phyloP scores from a whole-genome alignment of 192 early-diverging fungal species.

The Rhizophagus prolifer region DNA sequence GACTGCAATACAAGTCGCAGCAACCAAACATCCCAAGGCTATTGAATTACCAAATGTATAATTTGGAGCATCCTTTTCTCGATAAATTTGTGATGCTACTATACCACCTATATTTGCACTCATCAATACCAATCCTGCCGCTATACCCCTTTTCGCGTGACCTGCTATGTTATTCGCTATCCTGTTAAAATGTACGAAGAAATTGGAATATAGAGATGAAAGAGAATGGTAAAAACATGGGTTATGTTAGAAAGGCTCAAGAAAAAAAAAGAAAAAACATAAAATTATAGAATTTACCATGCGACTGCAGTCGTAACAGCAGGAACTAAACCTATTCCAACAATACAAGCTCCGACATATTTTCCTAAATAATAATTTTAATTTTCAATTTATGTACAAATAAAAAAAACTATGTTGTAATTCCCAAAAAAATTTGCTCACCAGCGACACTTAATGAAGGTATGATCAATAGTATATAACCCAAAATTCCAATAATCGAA shows the following conservation, averaged over 20 bases:
- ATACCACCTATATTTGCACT: slow-evolving; percentile 76
- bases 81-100: slow-evolving; percentile 77
- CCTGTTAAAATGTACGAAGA: slow-evolving; percentile 55
- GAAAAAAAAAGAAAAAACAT: slow-evolving; percentile 27
- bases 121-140: slow-evolving; percentile 63
- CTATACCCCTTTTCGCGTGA: slow-evolving; percentile 69
- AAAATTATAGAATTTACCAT: slow-evolving; percentile 46
- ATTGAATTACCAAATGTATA: slow-evolving; percentile 51
- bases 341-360: slow-evolving; percentile 11
- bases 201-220: slow-evolving; percentile 44
- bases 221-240: slow-evolving; percentile 29
- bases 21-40: slow-evolving; percentile 50
- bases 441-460: neutral
- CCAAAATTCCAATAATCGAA: neutral
- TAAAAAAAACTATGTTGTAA: neutral
- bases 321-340: neutral
- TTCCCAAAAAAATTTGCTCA: neutral
- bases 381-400: slow-evolving; percentile 5
- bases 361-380: slow-evolving; percentile 17
- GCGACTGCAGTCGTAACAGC: slow-evolving; percentile 34
- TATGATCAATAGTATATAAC: slow-evolving; percentile 11
- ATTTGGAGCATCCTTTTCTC: slow-evolving; percentile 54
- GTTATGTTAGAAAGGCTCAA: slow-evolving; percentile 41
- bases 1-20: slow-evolving; percentile 30
- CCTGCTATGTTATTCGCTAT: slow-evolving; percentile 69